phyloP scores from a whole-genome alignment of 2,329 filamentous ascomycete genomes.

The Epichloe festucae region DNA sequence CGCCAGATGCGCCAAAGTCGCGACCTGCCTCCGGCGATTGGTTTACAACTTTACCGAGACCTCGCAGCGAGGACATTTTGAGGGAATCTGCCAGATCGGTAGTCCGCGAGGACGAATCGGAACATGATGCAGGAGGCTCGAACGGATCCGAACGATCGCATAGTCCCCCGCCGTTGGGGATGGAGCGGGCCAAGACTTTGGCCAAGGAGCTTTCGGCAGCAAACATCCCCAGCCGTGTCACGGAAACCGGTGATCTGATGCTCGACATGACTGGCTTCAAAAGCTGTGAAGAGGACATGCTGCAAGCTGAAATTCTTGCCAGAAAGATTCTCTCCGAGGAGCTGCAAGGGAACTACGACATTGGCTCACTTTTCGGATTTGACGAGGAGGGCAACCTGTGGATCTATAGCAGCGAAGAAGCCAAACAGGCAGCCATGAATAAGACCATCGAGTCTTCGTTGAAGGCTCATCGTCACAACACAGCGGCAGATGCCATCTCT shows the following conservation, averaged over 20 bases:
- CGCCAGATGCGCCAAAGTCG: conserved; percentile 35
- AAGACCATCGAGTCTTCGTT: conserved; percentile 40
- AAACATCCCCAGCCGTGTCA: conserved; percentile 90
- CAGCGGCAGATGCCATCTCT: conserved; percentile 67
- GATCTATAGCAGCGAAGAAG: conserved; percentile 97
- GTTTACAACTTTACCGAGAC: conserved; percentile 29
- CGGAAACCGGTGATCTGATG: conserved; percentile 87
- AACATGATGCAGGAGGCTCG: conserved; percentile 20
- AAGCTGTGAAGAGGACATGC: conserved; percentile 79
- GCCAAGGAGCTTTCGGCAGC: conserved; percentile 79
- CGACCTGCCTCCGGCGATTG: conserved; percentile 39
- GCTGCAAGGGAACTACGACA: conserved; percentile 88
- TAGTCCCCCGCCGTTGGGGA: conserved; percentile 66
- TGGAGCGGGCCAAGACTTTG: conserved; percentile 69
- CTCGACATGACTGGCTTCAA: conserved; percentile 97
- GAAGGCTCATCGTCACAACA: conserved; percentile 31
- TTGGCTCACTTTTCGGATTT: conserved; percentile 86
- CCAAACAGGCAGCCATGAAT: conserved; percentile 77
- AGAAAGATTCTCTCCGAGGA: conserved; percentile 87
- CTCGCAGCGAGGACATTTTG: conserved; percentile 42
- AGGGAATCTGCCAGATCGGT: conserved; percentile 30
- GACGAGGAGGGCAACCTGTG: conserved; percentile 96
- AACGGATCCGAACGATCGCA: conserved; percentile 45
- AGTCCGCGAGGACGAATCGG: conserved; percentile 22
- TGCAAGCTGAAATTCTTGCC: conserved; percentile 85